Conservation (phyloP, 2,329 filamentous ascomycete genomes). For the Clonostachys byssicola region DNA sequence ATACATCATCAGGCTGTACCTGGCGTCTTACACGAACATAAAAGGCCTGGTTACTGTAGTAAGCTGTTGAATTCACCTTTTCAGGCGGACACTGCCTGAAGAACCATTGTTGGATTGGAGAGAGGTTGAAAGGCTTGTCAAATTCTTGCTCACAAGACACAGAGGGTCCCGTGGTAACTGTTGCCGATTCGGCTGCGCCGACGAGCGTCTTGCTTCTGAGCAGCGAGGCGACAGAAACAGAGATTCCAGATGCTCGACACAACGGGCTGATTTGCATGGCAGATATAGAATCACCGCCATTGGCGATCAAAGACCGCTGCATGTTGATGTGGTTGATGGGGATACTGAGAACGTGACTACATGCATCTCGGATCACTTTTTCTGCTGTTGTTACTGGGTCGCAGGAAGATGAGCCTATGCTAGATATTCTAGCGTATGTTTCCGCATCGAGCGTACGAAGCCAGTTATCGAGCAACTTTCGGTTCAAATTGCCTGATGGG, state of each 20-base stretch:
- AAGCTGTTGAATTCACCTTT: not conserved
- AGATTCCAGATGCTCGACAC: constrained; percentile 19
- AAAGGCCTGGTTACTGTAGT: constrained; percentile 2
- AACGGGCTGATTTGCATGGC: constrained; percentile 37
- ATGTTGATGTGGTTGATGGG: no score
- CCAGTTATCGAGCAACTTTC: constrained; percentile 1
- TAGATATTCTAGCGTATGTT: not conserved
- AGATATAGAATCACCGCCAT: constrained; percentile 38
- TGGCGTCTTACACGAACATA: not conserved
- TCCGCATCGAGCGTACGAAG: not conserved
- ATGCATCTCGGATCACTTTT: no score
- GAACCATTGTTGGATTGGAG: constrained; percentile 6
- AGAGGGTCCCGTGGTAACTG: constrained; percentile 12
- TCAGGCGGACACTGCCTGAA: not conserved
- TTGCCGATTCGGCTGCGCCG: constrained; percentile 9
- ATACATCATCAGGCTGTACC: not conserved
- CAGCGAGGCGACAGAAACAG: constrained; percentile 22
- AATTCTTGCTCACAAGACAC: constrained; percentile 27
- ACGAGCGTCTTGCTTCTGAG: constrained; percentile 19
- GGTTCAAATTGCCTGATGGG: constrained; percentile 4
- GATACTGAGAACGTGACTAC: no score
- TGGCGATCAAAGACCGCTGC: constrained; percentile 22
- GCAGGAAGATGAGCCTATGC: no score
- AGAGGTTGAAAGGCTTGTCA: constrained; percentile 22
- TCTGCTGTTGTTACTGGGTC: no score